Evolutionary conservation across 1,284 basidiomycete species (phyloP).

Genomic region (Ganoderma lucidum): DNA sequence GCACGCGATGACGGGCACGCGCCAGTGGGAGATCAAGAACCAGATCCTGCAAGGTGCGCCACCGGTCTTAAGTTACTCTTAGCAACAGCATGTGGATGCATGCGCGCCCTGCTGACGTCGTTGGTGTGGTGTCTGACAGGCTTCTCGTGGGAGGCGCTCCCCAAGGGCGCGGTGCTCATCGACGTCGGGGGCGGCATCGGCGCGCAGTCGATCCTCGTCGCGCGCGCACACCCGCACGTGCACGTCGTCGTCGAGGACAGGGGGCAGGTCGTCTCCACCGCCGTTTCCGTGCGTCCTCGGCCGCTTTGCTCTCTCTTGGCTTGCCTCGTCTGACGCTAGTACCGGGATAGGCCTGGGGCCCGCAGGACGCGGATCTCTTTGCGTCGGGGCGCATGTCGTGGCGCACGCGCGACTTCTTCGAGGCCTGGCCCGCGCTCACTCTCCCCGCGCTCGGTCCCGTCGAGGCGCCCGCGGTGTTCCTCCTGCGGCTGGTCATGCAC

Average conservation of each 20-base stretch:
- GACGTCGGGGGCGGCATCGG: slow-evolving; percentile 83
- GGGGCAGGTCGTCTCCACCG: slow-evolving; percentile 66
- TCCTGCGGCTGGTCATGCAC: slow-evolving; percentile 72
- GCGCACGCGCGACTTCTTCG: slow-evolving; percentile 72
- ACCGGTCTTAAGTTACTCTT: too few relatives aligned
- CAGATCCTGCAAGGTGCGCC: neutral
- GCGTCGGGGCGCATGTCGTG: slow-evolving; percentile 34
- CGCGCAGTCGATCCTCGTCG: slow-evolving; percentile 69
- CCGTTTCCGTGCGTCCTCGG: slow-evolving; percentile 31
- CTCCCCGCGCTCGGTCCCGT: slow-evolving; percentile 10
- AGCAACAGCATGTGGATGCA: neutral
- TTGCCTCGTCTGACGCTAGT: neutral
- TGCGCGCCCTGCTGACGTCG: neutral
- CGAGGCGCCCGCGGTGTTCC: slow-evolving; percentile 54
- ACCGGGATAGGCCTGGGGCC: slow-evolving; percentile 34
- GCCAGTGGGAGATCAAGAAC: too few relatives aligned
- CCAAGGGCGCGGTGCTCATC: slow-evolving; percentile 57
- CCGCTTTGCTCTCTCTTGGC: neutral
- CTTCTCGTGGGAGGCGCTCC: slow-evolving; percentile 69
- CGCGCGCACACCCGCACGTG: slow-evolving; percentile 59
- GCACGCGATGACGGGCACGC: too few relatives aligned
- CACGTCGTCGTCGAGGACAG: slow-evolving; percentile 75
- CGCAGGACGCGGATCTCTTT: slow-evolving; percentile 33
- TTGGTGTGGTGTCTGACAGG: slow-evolving; percentile 53
- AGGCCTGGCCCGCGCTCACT: slow-evolving; percentile 39